phyloP scores from a whole-genome alignment of 139 green algal genomes.

The Klebsormidium nitens region DNA sequence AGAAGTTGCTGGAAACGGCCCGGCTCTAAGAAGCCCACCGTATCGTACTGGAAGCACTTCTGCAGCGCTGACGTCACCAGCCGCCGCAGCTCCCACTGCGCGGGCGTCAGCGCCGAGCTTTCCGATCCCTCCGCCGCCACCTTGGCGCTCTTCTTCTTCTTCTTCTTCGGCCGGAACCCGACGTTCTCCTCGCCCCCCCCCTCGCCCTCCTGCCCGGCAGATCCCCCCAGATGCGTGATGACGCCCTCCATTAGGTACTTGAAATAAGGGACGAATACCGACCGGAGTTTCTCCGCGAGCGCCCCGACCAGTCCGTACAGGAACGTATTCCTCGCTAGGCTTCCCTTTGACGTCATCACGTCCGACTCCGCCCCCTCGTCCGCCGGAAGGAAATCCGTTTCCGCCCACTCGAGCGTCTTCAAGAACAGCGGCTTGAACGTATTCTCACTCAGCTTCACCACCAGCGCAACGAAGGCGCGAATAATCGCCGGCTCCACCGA shows the following conservation, averaged over 20 bases:
- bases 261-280: constrained; percentile 72
- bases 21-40: constrained; percentile 58
- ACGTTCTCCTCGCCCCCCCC: constrained; percentile 1
- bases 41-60: constrained; percentile 76
- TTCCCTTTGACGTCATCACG: constrained; percentile 10
- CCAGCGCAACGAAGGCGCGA: constrained; percentile 54
- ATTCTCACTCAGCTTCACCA: constrained; percentile 84
- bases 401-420: constrained; percentile 74
- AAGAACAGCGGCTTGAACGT: constrained; percentile 90
- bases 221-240: constrained; percentile 16
- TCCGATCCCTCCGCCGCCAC: not conserved
- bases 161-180: constrained; percentile 19
- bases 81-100: constrained; percentile 47
- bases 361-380: not conserved
- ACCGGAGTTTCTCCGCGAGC: constrained; percentile 64
- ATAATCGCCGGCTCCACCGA: constrained; percentile 49
- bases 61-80: constrained; percentile 69
- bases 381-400: constrained; percentile 5
- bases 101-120: not conserved
- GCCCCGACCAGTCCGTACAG: constrained; percentile 38
- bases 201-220: not conserved
- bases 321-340: too few relatives aligned
- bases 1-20: constrained; percentile 57
- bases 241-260: constrained; percentile 32
- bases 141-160: constrained; percentile 25